Conservation (phyloP, 1,139 yeast species). For the Torulaspora globosa region DNA sequence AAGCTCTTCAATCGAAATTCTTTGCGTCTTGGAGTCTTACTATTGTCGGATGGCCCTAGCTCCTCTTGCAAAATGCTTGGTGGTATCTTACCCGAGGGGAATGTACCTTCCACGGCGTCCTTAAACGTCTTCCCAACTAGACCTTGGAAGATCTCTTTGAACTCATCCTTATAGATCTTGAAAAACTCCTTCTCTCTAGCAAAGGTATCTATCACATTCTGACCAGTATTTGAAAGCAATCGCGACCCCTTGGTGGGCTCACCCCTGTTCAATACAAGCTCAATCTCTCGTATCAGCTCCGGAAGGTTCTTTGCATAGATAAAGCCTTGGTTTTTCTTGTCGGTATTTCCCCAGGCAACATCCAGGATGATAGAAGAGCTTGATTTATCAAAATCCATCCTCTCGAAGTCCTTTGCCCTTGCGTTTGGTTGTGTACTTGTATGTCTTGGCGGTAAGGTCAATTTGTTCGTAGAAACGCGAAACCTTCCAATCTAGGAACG, state of each 20-base stretch:
- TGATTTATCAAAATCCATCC: slow-evolving; percentile 17
- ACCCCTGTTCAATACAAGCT: slow-evolving; percentile 22
- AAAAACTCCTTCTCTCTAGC: slow-evolving; percentile 30
- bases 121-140: slow-evolving; percentile 28
- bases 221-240: slow-evolving; percentile 28
- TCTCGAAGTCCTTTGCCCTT: neutral
- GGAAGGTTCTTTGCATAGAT: slow-evolving; percentile 35
- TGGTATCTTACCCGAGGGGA: slow-evolving; percentile 21
- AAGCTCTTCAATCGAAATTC: slow-evolving; percentile 24
- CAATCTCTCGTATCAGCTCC: slow-evolving; percentile 22
- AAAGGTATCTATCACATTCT: slow-evolving; percentile 30
- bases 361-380: slow-evolving; percentile 22
- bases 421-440: neutral
- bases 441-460: slow-evolving; percentile 5
- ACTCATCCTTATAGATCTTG: slow-evolving; percentile 35
- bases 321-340: slow-evolving; percentile 32
- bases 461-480: slow-evolving; percentile 1
- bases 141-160: slow-evolving; percentile 32
- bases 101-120: slow-evolving; percentile 19
- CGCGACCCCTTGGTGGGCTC: slow-evolving; percentile 6
- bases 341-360: slow-evolving; percentile 36
- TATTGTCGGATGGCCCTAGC: slow-evolving; percentile 13
- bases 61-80: slow-evolving; percentile 21
- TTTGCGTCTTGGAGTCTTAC: slow-evolving; percentile 10
- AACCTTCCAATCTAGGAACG: neutral